These are phyloP conservation scores for Vitis rupestris DNA, from an alignment of 164 flowering plant species.

Conservation along the genomic window DNA sequence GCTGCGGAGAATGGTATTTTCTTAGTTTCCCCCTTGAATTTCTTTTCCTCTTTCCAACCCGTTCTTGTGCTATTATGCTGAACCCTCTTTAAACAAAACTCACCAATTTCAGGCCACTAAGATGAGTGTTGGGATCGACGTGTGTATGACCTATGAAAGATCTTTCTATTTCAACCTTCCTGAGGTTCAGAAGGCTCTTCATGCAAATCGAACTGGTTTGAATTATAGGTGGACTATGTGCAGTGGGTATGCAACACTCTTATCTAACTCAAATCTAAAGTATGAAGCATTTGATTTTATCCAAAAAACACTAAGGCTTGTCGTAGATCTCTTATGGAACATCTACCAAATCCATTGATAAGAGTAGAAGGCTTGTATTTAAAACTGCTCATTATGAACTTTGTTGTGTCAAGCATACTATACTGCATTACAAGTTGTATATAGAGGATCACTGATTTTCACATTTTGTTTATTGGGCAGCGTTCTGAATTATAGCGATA, in stretches of 20 bases:
- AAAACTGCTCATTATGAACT: too few relatives aligned
- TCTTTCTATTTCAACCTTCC: constrained; percentile 87
- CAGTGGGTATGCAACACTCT: constrained; percentile 52
- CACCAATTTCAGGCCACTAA: constrained; percentile 66
- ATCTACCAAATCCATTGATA: too few relatives aligned
- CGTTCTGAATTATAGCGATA: constrained; percentile 51
- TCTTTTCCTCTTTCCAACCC: not conserved
- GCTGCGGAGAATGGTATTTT: constrained; percentile 59
- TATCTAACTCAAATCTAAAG: too few relatives aligned
- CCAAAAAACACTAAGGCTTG: too few relatives aligned
- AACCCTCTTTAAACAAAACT: not conserved
- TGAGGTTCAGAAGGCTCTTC: constrained; percentile 88
- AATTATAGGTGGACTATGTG: constrained; percentile 90
- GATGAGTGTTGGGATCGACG: constrained; percentile 89
- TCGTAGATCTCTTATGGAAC: too few relatives aligned
- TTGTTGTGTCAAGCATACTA: too few relatives aligned
- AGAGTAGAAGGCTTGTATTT: too few relatives aligned
- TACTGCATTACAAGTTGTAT: not conserved
- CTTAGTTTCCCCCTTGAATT: not conserved
- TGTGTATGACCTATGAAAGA: constrained; percentile 82
- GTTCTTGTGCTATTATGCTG: not conserved
- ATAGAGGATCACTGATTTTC: not conserved
- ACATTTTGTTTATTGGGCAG: constrained; percentile 33
- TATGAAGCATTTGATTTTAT: too few relatives aligned
- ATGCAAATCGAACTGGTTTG: constrained; percentile 80